Conservation (phyloP, 495 filamentous ascomycete species). For the Penicillium chermesinum region DNA sequence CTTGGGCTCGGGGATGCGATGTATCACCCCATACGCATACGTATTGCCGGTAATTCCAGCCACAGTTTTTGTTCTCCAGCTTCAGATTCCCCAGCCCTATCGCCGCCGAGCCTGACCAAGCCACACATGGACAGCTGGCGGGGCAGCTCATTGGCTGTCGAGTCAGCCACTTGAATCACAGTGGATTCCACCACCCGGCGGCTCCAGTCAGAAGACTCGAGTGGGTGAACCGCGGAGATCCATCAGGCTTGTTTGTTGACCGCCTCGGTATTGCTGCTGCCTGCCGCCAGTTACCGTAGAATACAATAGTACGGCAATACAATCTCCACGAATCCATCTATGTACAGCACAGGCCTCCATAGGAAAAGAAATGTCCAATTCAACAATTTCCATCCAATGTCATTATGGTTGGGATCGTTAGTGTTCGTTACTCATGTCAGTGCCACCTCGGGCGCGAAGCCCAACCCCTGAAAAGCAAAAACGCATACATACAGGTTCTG, state of each 20-base stretch:
- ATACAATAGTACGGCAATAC: too few relatives aligned
- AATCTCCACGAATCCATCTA: too few relatives aligned
- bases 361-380: background rate
- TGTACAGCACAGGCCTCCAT: background rate
- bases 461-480: background rate
- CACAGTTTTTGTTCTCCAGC: background rate
- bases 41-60: background rate
- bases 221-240: background rate
- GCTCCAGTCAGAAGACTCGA: conserved; percentile 7
- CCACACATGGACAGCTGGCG: conserved; percentile 11
- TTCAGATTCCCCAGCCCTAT: conserved; percentile 4
- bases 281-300: too few relatives aligned
- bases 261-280: conserved; percentile 15
- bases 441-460: conserved; percentile 1
- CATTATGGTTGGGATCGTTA: background rate
- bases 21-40: background rate
- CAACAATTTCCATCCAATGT: background rate
- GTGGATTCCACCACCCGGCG: conserved; percentile 3
- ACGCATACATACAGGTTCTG: background rate
- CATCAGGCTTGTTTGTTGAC: conserved; percentile 2
- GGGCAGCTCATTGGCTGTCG: conserved; percentile 1
- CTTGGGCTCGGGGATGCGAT: background rate
- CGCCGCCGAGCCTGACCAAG: conserved; percentile 3
- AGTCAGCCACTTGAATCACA: conserved; percentile 12
- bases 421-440: conserved; percentile 16